phyloP scores from a whole-genome alignment of 108 stramenopile genomes.

The Epithemia pelagica region DNA sequence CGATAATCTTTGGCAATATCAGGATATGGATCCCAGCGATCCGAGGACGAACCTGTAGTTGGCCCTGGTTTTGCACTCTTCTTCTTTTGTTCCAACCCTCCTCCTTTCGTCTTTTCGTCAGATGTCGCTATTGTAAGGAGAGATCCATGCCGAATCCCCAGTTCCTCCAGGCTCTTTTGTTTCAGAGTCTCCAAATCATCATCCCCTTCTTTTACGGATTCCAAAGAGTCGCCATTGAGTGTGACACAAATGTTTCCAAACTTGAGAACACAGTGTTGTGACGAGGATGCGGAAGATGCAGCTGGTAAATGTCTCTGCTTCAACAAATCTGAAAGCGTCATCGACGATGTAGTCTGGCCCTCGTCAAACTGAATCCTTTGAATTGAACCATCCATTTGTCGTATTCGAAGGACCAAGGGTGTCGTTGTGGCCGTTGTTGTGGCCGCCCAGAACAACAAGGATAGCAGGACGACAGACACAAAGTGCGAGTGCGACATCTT shows the following conservation, averaged over 20 bases:
- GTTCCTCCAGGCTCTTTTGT: slow-evolving; percentile 8
- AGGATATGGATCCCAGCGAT: slow-evolving; percentile 72
- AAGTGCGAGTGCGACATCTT: no score
- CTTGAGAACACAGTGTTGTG: neutral
- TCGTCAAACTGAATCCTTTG: slow-evolving; percentile 19
- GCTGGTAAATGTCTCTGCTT: neutral
- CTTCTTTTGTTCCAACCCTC: slow-evolving; percentile 1
- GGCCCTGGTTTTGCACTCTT: slow-evolving; percentile 7
- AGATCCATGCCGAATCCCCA: slow-evolving; percentile 63
- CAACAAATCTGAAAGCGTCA: slow-evolving; percentile 26
- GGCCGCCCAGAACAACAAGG: no score
- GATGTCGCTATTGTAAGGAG: slow-evolving; percentile 33
- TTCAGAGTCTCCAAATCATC: neutral
- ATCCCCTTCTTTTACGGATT: no score
- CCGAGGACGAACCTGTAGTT: neutral
- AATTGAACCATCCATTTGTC: slow-evolving; percentile 42
- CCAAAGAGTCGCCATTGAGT: neutral
- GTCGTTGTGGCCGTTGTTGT: no score
- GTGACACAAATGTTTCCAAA: neutral
- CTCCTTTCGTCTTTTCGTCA: neutral
- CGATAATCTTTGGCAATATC: slow-evolving; percentile 73
- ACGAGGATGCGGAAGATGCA: neutral
- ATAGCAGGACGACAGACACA: no score
- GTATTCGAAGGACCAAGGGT: slow-evolving; percentile 20
- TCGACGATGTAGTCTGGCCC: slow-evolving; percentile 19